phyloP scores from a whole-genome alignment of 1,284 basidiomycete species.

The Ganoderma multipileum region DNA sequence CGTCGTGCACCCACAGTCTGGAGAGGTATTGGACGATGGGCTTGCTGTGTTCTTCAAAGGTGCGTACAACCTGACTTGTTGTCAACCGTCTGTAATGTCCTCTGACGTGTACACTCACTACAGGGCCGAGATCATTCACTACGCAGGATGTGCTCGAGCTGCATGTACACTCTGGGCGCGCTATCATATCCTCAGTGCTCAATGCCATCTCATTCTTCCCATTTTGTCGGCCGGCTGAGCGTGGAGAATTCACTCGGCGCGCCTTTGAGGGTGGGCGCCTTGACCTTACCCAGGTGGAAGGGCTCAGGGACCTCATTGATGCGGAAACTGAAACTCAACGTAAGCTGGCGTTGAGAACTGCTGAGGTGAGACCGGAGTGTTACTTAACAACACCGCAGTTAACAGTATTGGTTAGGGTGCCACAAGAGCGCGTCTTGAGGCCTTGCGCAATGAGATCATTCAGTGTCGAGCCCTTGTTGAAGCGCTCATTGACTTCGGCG shows the following conservation, averaged over 20 bases:
- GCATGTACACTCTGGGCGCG: constrained; percentile 88
- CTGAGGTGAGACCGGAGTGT: constrained; percentile 50
- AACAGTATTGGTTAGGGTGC: constrained; percentile 54
- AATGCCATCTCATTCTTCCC: constrained; percentile 64
- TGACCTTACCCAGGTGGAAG: constrained; percentile 87
- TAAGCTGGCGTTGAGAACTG: constrained; percentile 71
- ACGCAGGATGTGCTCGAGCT: constrained; percentile 86
- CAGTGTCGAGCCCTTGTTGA: constrained; percentile 80
- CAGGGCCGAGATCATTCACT: constrained; percentile 81
- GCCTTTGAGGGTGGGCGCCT: constrained; percentile 82
- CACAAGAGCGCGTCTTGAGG: constrained; percentile 63
- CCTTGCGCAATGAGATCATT: constrained; percentile 70
- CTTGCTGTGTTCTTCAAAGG: constrained; percentile 85
- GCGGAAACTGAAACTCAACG: constrained; percentile 87
- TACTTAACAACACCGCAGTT: not conserved
- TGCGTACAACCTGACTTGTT: constrained; percentile 39
- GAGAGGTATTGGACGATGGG: constrained; percentile 79
- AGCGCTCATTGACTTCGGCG: constrained; percentile 91
- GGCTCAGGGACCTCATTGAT: constrained; percentile 82
- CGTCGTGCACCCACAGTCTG: constrained; percentile 68
- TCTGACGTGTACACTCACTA: not conserved
- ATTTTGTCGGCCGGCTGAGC: constrained; percentile 76
- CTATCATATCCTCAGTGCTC: constrained; percentile 76
- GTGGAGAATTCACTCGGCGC: constrained; percentile 88
- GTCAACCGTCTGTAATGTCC: not conserved